Base-by-base conservation (phyloP, 306 rosid genomes). In the Senna tora region DNA sequence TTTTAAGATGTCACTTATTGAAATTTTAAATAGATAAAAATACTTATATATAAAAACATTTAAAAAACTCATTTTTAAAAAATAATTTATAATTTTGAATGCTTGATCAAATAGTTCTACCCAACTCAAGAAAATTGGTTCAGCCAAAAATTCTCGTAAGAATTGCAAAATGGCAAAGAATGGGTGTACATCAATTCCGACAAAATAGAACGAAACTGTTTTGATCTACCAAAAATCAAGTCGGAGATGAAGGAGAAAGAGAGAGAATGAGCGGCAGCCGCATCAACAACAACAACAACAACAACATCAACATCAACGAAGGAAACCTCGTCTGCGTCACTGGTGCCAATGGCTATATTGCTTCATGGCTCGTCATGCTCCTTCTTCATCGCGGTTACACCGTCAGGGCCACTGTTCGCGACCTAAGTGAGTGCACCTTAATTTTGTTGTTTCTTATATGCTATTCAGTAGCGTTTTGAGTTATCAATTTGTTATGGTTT, bases 361-460 rank as follows among this genome's bases (percentile, higher is more conserved):
- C 90, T 11, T 86, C 90, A 6, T 86, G 87, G 85, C 71, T 86
- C 1, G 88, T 84, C 43, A 86, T 81, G 57, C 57, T 76, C 34
- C 86, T 86, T 7, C 79, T 86, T 14, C 69, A 56, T 22, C 84
- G 81, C n/a, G 86, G 91, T 38, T 86, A 86, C 74, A 71, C 70
- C 4, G 83, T 86, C 39, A 84, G 51, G 36, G 88, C 81, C 65
- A 74, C 88, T n/a, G 83, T 86, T 71, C 88, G 88, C 1, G 69
- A 86, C 25, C 85, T 76, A 49, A 52, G 91, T 86, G 5, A 43
- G 73, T 43, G 14, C 6, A 19, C 13, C 5, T 2, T 6, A 5
- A 4, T 32, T 34, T n/a, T 15, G 17, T 46, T 46, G 52, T 46
- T 46, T 46, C 52, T 15, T 34, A 33, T 25, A 25, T 25, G 65